These are phyloP conservation scores for Lentinula novae-zelandiae DNA, from an alignment of 1,284 basidiomycete species.

Conservation along the genomic window DNA sequence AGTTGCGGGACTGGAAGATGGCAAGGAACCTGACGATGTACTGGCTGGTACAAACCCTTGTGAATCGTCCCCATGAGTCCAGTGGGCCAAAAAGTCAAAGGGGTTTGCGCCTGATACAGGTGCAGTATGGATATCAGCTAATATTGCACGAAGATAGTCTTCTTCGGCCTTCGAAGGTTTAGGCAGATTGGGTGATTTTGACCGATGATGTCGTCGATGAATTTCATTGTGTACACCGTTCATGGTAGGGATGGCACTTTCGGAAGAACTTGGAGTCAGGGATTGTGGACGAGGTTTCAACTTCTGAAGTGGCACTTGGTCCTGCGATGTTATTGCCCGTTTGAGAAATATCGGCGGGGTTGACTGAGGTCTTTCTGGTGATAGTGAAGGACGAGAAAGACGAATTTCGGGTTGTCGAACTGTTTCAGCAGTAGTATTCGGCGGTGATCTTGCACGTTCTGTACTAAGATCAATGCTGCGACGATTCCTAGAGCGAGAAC, in stretches of 20 bases:
- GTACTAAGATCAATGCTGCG: constrained; percentile 8
- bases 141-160: constrained; percentile 59
- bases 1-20: constrained; percentile 9
- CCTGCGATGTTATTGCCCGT: background rate
- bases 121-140: constrained; percentile 51
- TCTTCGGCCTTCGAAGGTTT: constrained; percentile 53
- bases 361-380: constrained; percentile 6
- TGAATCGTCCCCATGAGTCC: constrained; percentile 21
- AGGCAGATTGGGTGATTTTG: constrained; percentile 44
- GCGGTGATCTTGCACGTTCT: background rate
- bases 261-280: constrained; percentile 15
- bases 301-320: background rate
- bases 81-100: constrained; percentile 42
- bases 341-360: constrained; percentile 2
- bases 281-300: constrained; percentile 13
- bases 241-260: constrained; percentile 3
- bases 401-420: constrained; percentile 17
- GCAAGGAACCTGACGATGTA: constrained; percentile 19
- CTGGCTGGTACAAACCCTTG: constrained; percentile 5
- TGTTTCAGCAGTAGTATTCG: background rate
- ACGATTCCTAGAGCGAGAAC: constrained; percentile 5
- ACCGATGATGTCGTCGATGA: constrained; percentile 17
- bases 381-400: constrained; percentile 18
- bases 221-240: constrained; percentile 17
- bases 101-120: constrained; percentile 27